Percentiles rank a stretch among this genome's conserved stretches.
These are phyloP conservation scores for Cryomyces minteri DNA, from an alignment of 495 filamentous ascomycete species.

Conservation along the genomic window DNA sequence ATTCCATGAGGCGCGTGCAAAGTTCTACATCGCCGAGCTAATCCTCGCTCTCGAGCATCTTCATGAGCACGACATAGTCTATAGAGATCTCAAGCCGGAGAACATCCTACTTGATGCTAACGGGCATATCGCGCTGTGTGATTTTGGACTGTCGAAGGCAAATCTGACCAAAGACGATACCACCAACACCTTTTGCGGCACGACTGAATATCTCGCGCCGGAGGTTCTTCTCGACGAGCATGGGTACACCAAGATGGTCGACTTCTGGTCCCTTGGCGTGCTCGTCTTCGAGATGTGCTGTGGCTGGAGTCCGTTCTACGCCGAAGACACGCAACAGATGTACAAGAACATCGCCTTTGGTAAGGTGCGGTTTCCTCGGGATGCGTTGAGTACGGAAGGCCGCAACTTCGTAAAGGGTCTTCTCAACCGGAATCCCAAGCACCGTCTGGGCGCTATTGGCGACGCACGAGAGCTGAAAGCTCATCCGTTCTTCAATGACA, in stretches of 20 bases:
- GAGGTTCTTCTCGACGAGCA: conserved; percentile 90
- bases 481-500: conserved; percentile 85
- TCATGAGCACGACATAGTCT: conserved; percentile 93
- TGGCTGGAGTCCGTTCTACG: conserved; percentile 97
- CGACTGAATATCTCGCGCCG: conserved; percentile 91
- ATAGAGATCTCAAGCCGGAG: conserved; percentile 78
- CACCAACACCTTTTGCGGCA: conserved; percentile 97
- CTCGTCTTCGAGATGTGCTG: conserved; percentile 99
- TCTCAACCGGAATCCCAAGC: conserved; percentile 90
- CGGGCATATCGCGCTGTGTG: conserved; percentile 69
- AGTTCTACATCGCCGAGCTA: conserved; percentile 97
- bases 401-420: conserved; percentile 96
- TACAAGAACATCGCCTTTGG: conserved; percentile 99
- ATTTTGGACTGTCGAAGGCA: conserved; percentile 90
- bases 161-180: conserved; percentile 92
- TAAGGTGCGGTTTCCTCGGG: conserved; percentile 89
- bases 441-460: conserved; percentile 74
- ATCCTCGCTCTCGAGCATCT: conserved; percentile 92
- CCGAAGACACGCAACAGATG: conserved; percentile 98
- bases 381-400: conserved; percentile 83
- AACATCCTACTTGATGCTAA: conserved; percentile 75
- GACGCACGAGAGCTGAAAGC: conserved; percentile 91
- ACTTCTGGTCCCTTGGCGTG: too few species aligned
- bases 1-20: conserved; percentile 85
- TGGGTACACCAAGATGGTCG: conserved; percentile 99